Conservation (phyloP, 2,329 filamentous ascomycete genomes). For the Penicillium sp. region DNA sequence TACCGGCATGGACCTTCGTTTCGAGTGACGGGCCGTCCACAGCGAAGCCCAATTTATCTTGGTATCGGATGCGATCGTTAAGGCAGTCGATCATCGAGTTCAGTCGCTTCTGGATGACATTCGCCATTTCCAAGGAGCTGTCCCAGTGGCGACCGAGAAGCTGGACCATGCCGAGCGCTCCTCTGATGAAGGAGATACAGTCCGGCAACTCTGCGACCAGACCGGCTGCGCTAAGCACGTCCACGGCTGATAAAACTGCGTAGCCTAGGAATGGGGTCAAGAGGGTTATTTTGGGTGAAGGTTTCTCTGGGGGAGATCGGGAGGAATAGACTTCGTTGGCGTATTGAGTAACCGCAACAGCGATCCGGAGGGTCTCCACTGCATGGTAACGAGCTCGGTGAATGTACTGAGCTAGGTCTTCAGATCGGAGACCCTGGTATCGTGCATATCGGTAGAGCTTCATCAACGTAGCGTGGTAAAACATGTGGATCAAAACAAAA, state of each 20-base stretch:
- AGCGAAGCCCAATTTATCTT: constrained; percentile 40
- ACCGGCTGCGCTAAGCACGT: constrained; percentile 64
- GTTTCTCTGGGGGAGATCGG: constrained; percentile 16
- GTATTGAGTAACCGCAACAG: constrained; percentile 24
- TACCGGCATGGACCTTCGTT: constrained; percentile 33
- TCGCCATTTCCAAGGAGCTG: constrained; percentile 53
- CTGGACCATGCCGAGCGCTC: constrained; percentile 55
- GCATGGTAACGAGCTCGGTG: constrained; percentile 54
- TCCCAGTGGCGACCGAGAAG: constrained; percentile 61
- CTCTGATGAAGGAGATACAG: constrained; percentile 55
- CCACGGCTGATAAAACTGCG: constrained; percentile 62
- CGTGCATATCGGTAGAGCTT: constrained; percentile 63
- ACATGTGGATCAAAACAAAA: constrained; percentile 63
- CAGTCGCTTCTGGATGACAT: constrained; percentile 49
- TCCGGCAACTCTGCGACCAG: constrained; percentile 51
- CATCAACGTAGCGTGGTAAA: constrained; percentile 65
- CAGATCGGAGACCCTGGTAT: constrained; percentile 42
- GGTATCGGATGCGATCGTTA: constrained; percentile 30
- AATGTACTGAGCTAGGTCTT: constrained; percentile 48
- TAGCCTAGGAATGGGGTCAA: constrained; percentile 64
- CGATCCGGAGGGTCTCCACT: constrained; percentile 51
- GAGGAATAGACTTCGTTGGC: constrained; percentile 24
- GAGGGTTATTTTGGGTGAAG: constrained; percentile 38
- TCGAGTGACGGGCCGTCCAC: constrained; percentile 40
- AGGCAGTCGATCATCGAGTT: constrained; percentile 43